Evolutionary conservation across 2,329 filamentous ascomycete species (phyloP).

Genomic region (Ophiocordyceps unilateralis): DNA sequence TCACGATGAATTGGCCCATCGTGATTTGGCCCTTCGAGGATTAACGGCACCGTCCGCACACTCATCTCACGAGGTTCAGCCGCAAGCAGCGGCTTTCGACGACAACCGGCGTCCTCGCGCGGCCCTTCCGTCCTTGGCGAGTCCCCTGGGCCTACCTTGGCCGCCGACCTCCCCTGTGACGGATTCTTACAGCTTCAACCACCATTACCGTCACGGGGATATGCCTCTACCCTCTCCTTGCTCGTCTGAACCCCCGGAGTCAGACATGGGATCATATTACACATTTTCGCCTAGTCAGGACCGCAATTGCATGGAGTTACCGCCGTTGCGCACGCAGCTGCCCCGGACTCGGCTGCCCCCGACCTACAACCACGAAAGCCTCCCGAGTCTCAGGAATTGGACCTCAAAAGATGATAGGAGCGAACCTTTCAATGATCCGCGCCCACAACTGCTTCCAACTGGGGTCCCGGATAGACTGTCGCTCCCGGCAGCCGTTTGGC

Average conservation of each 20-base stretch:
- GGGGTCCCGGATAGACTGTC: neutral
- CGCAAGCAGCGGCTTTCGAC: too few species aligned
- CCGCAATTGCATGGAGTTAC: neutral
- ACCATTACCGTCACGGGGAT: neutral
- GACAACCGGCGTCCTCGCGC: too few species aligned
- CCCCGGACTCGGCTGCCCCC: neutral
- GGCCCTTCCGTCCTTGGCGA: too few species aligned
- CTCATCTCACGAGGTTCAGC: too few species aligned
- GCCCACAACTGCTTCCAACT: too few species aligned
- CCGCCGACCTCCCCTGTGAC: too few species aligned
- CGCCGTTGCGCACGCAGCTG: slow-evolving; percentile 1
- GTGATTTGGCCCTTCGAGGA: too few species aligned
- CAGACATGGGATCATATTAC: slow-evolving; percentile 1
- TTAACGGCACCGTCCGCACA: too few species aligned
- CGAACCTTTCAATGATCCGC: too few species aligned
- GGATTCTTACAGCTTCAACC: neutral
- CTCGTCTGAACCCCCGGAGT: slow-evolving; percentile 12
- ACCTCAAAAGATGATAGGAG: too few species aligned
- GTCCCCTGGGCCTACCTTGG: too few species aligned
- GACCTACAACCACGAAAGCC: neutral
- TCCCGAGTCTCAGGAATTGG: slow-evolving; percentile 1
- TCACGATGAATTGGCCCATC: too few species aligned
- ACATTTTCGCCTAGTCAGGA: neutral
- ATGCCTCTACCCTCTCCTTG: slow-evolving; percentile 18
- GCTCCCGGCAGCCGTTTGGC: neutral